These are phyloP conservation scores for Penicillium crystallinum DNA, from an alignment of 495 filamentous ascomycete genomes.

Conservation along the genomic window DNA sequence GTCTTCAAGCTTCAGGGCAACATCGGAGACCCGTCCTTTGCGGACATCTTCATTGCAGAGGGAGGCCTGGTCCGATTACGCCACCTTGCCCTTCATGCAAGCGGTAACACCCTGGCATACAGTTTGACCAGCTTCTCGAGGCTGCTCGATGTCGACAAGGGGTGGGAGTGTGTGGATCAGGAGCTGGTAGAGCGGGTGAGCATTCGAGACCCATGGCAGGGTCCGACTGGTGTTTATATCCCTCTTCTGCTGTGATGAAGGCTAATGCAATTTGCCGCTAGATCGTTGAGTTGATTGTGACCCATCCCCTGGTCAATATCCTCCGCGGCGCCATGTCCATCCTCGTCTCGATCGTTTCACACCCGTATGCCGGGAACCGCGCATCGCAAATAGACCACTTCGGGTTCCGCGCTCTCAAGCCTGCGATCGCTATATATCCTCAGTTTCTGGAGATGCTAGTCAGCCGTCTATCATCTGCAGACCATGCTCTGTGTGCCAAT, in stretches of 20 bases:
- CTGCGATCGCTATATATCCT: slow-evolving; percentile 83
- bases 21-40: slow-evolving; percentile 94
- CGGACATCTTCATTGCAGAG: slow-evolving; percentile 88
- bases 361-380: slow-evolving; percentile 54
- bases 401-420: slow-evolving; percentile 86
- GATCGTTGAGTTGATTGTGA: slow-evolving; percentile 91
- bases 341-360: slow-evolving; percentile 84
- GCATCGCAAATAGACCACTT: slow-evolving; percentile 51
- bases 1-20: slow-evolving; percentile 94
- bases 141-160: slow-evolving; percentile 91
- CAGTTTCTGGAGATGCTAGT: slow-evolving; percentile 95
- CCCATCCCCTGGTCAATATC: slow-evolving; percentile 94
- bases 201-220: neutral
- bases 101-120: slow-evolving; percentile 93
- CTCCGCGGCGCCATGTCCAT: slow-evolving; percentile 95
- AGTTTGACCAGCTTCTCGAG: slow-evolving; percentile 81
- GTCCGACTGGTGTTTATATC: neutral
- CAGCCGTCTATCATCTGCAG: slow-evolving; percentile 79
- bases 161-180: slow-evolving; percentile 77
- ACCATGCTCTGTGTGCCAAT: slow-evolving; percentile 95
- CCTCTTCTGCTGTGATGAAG: neutral
- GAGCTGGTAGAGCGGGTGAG: slow-evolving; percentile 65
- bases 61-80: slow-evolving; percentile 79
- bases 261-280: slow-evolving; percentile 26
- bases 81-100: slow-evolving; percentile 73